These are phyloP conservation scores for Aspergillus cejpii DNA, from an alignment of 2,329 filamentous ascomycete species.

Conservation along the genomic window DNA sequence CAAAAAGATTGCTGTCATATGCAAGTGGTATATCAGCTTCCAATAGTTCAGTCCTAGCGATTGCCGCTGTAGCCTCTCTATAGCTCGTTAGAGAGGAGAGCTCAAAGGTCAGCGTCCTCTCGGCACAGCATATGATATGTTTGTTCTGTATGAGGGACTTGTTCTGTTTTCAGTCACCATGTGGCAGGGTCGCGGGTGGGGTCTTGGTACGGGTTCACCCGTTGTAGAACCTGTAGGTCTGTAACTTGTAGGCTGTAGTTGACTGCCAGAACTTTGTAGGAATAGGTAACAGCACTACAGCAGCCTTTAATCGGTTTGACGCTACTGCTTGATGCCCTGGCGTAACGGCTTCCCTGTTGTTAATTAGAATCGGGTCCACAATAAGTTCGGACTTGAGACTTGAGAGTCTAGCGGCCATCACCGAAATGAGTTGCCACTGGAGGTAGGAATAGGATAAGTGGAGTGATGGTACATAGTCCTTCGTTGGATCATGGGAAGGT, in stretches of 20 bases:
- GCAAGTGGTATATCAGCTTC: too few species aligned
- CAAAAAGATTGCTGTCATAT: too few species aligned
- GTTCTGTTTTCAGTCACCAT: slow-evolving; percentile 18
- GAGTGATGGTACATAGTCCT: not conserved
- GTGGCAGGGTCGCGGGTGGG: slow-evolving; percentile 22
- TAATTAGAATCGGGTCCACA: slow-evolving; percentile 9
- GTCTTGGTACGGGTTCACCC: slow-evolving; percentile 30
- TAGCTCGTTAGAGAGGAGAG: too few species aligned
- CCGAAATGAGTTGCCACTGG: not conserved
- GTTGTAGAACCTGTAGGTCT: slow-evolving; percentile 13
- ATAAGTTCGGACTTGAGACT: not conserved
- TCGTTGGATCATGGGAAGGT: not conserved
- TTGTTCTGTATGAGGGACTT: not conserved
- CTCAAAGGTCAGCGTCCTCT: too few species aligned
- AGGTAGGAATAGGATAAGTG: not conserved
- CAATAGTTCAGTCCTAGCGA: too few species aligned
- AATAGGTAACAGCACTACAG: not conserved
- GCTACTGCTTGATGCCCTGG: slow-evolving; percentile 18
- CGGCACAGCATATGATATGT: too few species aligned
- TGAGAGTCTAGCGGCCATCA: not conserved
- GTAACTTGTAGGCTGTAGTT: not conserved
- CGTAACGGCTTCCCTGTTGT: slow-evolving; percentile 28
- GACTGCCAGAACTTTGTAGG: not conserved
- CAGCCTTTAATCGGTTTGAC: not conserved
- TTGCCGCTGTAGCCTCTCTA: too few species aligned